phyloP scores from a whole-genome alignment of 78 protist species.

The Ministeria vibrans region DNA sequence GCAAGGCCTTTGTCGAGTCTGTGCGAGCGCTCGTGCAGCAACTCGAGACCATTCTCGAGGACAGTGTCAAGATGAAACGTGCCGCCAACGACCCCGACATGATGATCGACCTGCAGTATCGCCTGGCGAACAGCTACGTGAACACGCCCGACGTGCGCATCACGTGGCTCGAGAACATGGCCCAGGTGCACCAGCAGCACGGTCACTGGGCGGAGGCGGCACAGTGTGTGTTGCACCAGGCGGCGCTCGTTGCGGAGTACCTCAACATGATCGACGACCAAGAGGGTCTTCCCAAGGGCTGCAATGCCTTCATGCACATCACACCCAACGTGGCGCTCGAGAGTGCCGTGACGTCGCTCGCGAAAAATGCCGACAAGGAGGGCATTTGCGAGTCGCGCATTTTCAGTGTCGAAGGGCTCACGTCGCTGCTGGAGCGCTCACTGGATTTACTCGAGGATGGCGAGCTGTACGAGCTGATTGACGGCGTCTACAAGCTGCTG shows the following conservation, averaged over 20 bases:
- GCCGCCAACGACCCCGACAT: not conserved
- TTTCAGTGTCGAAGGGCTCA: slow-evolving; percentile 1
- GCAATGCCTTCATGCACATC: not conserved
- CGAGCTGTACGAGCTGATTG: slow-evolving; percentile 3
- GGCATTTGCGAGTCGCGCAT: slow-evolving; percentile 4
- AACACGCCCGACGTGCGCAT: slow-evolving; percentile 13
- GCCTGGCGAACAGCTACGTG: not conserved
- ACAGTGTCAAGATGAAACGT: not conserved
- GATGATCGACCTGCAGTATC: slow-evolving; percentile 9
- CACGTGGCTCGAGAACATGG: slow-evolving; percentile 29
- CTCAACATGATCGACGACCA: not conserved
- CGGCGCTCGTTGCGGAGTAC: slow-evolving; percentile 10
- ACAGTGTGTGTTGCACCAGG: not conserved
- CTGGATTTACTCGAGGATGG: not conserved
- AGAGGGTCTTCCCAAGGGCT: not conserved
- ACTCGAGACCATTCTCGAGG: not conserved
- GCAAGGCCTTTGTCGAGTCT: not conserved
- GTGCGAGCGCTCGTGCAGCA: not conserved
- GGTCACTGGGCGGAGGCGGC: slow-evolving; percentile 7
- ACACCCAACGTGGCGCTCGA: slow-evolving; percentile 11
- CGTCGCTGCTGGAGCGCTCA: not conserved
- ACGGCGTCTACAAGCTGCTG: slow-evolving; percentile 19
- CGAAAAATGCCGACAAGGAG: not conserved
- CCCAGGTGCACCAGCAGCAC: not conserved
- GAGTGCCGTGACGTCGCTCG: slow-evolving; percentile 4